Conservation (phyloP, 2,329 filamentous ascomycete genomes). For the Sporothrix brunneoviolacea region DNA sequence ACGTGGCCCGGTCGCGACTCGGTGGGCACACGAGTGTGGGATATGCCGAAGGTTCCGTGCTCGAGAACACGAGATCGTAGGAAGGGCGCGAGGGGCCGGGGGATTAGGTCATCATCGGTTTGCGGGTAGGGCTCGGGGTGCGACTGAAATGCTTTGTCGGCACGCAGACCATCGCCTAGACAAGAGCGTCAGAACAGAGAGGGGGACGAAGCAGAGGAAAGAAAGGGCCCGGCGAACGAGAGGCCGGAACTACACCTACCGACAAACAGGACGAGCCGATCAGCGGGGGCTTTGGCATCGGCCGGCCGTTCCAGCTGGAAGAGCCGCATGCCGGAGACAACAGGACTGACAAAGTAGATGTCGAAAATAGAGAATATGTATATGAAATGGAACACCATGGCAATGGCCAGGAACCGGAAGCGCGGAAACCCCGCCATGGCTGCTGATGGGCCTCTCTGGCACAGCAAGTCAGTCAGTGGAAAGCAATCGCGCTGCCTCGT, state of each 20-base stretch:
- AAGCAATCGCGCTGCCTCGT: too few species aligned
- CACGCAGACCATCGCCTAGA: slow-evolving; percentile 80
- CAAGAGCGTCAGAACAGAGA: not conserved
- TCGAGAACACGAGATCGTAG: slow-evolving; percentile 81
- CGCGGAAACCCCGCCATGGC: slow-evolving; percentile 54
- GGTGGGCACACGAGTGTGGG: slow-evolving; percentile 92
- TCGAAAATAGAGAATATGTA: slow-evolving; percentile 97
- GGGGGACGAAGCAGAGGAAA: not conserved
- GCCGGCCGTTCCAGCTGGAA: slow-evolving; percentile 60
- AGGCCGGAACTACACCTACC: slow-evolving; percentile 42
- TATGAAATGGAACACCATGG: slow-evolving; percentile 84
- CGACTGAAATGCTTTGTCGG: slow-evolving; percentile 94
- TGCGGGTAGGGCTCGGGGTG: slow-evolving; percentile 79
- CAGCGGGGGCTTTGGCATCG: slow-evolving; percentile 66
- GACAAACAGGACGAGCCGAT: slow-evolving; percentile 87
- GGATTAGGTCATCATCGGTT: slow-evolving; percentile 57
- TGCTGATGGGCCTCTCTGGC: not conserved
- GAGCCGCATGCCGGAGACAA: slow-evolving; percentile 89
- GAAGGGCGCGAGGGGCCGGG: slow-evolving; percentile 81
- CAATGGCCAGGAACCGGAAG: slow-evolving; percentile 78
- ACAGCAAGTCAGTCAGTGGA: too few species aligned
- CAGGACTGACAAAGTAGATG: slow-evolving; percentile 96
- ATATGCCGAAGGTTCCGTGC: slow-evolving; percentile 93
- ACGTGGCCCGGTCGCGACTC: slow-evolving; percentile 96
- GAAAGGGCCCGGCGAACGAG: not conserved